phyloP scores from a whole-genome alignment of 495 filamentous ascomycete genomes.

The Aspergillus bertholletiae region DNA sequence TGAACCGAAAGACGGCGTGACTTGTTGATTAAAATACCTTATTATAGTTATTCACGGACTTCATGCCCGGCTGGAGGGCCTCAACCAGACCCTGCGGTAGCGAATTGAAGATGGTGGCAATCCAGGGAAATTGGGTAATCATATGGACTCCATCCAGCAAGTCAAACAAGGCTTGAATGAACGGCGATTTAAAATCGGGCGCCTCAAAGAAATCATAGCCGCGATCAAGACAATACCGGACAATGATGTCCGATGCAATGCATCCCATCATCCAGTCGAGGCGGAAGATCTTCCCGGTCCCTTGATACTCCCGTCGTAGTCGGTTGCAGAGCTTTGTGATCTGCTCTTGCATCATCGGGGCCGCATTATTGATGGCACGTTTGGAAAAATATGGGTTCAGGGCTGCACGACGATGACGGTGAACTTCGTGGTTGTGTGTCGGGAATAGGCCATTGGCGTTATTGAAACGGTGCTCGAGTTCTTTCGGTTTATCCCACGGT shows the following conservation, averaged over 20 bases:
- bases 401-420: conserved; percentile 26
- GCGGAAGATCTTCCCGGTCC: conserved; percentile 8
- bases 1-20: not conserved
- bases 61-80: conserved; percentile 5
- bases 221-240: conserved; percentile 8
- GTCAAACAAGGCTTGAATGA: conserved; percentile 11
- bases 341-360: conserved; percentile 10
- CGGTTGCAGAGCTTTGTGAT: conserved; percentile 5
- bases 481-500: conserved; percentile 14
- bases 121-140: conserved; percentile 7
- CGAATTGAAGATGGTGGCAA: conserved; percentile 3
- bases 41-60: conserved; percentile 9
- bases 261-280: conserved; percentile 14
- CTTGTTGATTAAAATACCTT: not conserved
- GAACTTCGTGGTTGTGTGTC: conserved; percentile 27
- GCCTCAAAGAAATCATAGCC: conserved; percentile 8
- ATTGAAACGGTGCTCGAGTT: conserved; percentile 8
- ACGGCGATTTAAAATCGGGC: conserved; percentile 8
- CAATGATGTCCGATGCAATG: conserved; percentile 11
- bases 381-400: conserved; percentile 30
- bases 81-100: conserved; percentile 3
- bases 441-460: conserved; percentile 6
- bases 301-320: conserved; percentile 5
- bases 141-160: conserved; percentile 13
- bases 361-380: conserved; percentile 10